Base-by-base conservation (phyloP, 495 filamentous ascomycete genomes). In the Hyaloscypha bicolor region DNA sequence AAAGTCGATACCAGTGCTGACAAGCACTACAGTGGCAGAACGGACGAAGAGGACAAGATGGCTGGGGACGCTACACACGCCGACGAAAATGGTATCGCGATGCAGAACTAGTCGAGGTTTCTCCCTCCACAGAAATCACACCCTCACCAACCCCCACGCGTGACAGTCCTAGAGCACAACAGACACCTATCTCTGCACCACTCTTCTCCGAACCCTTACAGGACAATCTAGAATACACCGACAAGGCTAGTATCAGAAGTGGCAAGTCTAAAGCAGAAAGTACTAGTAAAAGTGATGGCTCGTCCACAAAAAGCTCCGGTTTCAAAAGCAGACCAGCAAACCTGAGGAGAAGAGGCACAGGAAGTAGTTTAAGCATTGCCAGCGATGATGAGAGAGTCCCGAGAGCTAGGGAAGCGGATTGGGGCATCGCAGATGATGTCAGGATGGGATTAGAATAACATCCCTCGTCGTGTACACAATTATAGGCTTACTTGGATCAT, bases 41-140 rank as follows among this genome's bases (percentile, higher is more conserved):
- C 72, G 94, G 93, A 32, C 90, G 91, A 19, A 86, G 94, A 55
- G 93, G 91, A 9, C 87, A 89, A 74, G 95, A 98, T 69, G 91
- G 93, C 51, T 99, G 96, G 96, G 92, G 93, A 31, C 87, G 93
- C 35, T 99, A 97, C 79, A 99, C 95, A 0, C 86, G 95, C 31
- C 87, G 95, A 12, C 82, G 95, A 61, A 99, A 98, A 76, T 99
- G 95, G 95, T 93, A 90, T 73, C 89, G 96, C 33, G 95, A 97
- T 72, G 95, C 96, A 31, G 96, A 99, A 76, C 86, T 99, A 22
- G 90, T 97, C 42, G 96, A 99, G 69, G 78, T 87, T 25, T 77
- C 85, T 30, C 78, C 76, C 12, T 77, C 65, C 57, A 77, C 70
- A 6, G 82, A 81, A 63, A 67, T 79, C 61, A 79, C 75, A 5